phyloP scores from a whole-genome alignment of 1,284 basidiomycete species.

The Chiua sp. region DNA sequence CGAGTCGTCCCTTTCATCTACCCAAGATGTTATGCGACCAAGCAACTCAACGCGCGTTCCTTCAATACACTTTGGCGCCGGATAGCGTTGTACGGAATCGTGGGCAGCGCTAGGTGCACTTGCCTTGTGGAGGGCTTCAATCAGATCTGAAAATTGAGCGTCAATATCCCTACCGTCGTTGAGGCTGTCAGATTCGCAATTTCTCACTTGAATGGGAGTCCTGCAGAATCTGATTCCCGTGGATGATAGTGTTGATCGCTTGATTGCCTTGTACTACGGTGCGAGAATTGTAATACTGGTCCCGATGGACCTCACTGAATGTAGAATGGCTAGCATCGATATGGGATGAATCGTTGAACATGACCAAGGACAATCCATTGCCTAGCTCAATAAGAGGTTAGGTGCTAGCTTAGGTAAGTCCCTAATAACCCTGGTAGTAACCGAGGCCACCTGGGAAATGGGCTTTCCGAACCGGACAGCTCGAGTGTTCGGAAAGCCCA shows the following conservation, averaged over 20 bases:
- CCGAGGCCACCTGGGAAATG: no score
- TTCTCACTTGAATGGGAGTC: slow-evolving; percentile 16
- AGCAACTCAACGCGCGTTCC: slow-evolving; percentile 31
- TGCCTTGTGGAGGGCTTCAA: slow-evolving; percentile 19
- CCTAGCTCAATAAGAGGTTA: no score
- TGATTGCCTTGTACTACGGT: slow-evolving; percentile 18
- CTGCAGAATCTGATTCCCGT: slow-evolving; percentile 22
- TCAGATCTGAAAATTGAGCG: slow-evolving; percentile 1
- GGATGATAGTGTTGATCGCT: slow-evolving; percentile 16
- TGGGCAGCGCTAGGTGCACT: slow-evolving; percentile 24
- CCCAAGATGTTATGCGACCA: slow-evolving; percentile 20
- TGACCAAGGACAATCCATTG: neutral
- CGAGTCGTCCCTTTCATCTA: slow-evolving; percentile 9
- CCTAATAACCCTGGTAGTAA: no score
- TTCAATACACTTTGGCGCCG: slow-evolving; percentile 27
- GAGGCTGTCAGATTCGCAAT: neutral
- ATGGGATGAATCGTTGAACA: slow-evolving; percentile 29
- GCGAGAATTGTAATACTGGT: slow-evolving; percentile 14
- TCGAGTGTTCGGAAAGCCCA: no score
- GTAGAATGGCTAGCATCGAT: slow-evolving; percentile 20
- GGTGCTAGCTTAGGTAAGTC: no score
- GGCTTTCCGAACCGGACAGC: no score
- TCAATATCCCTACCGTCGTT: neutral
- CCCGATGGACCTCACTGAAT: slow-evolving; percentile 23
- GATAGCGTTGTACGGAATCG: slow-evolving; percentile 25